Evolutionary conservation across 768 basidiomycete genomes (phyloP).

Genomic region (Leccinum boreale): DNA sequence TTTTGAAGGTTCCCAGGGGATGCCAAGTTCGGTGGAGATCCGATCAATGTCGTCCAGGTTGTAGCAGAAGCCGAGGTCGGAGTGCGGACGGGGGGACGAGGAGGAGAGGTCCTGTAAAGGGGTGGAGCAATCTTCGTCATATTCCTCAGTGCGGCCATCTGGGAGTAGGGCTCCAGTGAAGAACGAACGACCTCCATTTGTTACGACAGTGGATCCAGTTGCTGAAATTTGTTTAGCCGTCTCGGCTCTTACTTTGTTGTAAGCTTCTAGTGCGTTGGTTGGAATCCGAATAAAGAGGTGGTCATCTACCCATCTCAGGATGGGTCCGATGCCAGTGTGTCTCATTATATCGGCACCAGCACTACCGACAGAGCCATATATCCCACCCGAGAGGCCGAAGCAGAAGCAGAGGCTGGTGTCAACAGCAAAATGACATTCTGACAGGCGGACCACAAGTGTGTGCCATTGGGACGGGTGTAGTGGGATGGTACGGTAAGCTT

Average conservation of each 20-base stretch:
- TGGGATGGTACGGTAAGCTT: slow-evolving; percentile 24
- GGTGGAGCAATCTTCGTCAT: background rate
- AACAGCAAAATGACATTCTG: too few relatives aligned
- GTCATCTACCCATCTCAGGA: background rate
- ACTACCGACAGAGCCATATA: background rate
- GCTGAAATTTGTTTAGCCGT: too few relatives aligned
- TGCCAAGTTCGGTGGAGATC: background rate
- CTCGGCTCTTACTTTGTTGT: too few relatives aligned
- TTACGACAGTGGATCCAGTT: too few relatives aligned
- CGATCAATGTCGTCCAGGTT: background rate
- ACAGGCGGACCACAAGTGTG: background rate
- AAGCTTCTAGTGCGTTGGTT: fast-evolving
- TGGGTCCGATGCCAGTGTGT: background rate
- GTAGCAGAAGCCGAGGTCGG: background rate
- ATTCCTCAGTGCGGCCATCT: background rate
- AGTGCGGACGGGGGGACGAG: background rate
- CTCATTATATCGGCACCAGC: background rate
- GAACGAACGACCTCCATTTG: background rate
- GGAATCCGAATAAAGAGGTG: background rate
- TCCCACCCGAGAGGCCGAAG: too few relatives aligned
- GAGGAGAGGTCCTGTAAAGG: background rate
- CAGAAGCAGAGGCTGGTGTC: too few relatives aligned
- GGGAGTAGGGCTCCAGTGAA: background rate
- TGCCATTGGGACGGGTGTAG: slow-evolving; percentile 36
- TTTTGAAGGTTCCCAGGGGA: background rate